Evolutionary conservation across 257 asterid genomes (phyloP), one percentile per base, ranked within the genome.

Genomic region (Echites panduratus): DNA sequence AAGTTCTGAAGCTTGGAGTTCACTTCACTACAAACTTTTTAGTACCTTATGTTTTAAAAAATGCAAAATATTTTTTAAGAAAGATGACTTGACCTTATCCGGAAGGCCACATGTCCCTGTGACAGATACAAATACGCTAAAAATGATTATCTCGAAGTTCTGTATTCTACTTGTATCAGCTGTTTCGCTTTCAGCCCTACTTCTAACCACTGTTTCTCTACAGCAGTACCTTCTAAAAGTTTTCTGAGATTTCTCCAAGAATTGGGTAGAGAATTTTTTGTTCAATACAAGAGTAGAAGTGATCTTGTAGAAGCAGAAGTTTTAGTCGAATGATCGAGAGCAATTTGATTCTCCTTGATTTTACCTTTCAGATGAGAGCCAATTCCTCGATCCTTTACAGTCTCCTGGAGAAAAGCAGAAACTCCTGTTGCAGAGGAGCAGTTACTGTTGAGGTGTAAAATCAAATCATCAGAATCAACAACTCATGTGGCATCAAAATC

Each of bases 1-100:
- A 76, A 22, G 20, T 58, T 22, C 62, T 73, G 75, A 72, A 69
- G 78, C 88, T 87, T 88, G 90, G 97, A 90, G 90, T 88, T 87
- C 76, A 90, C 87, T 88, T 80, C 82, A 86, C 78, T 84, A 45
- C 74, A 74, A 49, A 69, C 79, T 45, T 27, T 72, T 66, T 47
- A 80, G 84, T 85, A 78, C 80, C 89, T 87, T 87, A 70, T 73
- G 75, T 19, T 68, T 82, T 59, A 73, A 78, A 83, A n/a, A 85
- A 79, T 65, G 56, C 20, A 24, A 22, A 70, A 72, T 68, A 80
- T 81, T 86, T 77, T 14, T 16, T 24, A 77, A 73, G 73, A 79
- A 82, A 83, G 89, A 73, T 80, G 84, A 69, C 56, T 49, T 70
- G 44, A 62, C 71, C 80, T 85, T 62, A 71, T 78, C 83, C 65